These are phyloP conservation scores for Ceratocystis eucalypticola DNA, from an alignment of 2,329 filamentous ascomycete genomes.

Conservation along the genomic window DNA sequence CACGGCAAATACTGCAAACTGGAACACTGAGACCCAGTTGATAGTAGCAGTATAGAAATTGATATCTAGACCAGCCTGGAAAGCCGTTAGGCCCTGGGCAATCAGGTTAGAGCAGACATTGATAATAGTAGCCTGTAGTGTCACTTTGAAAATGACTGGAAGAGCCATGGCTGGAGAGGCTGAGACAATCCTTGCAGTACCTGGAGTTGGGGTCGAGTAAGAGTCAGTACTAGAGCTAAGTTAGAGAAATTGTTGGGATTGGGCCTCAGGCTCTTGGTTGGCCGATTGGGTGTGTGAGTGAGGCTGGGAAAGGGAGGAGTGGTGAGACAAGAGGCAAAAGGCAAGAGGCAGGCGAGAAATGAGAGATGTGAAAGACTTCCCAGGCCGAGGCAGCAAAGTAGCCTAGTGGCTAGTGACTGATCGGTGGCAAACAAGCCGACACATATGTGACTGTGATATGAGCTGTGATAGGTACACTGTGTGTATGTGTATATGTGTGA, in stretches of 20 bases:
- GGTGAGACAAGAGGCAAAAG: too few species aligned
- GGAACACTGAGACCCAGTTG: slow-evolving; percentile 54
- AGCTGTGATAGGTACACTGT: neutral
- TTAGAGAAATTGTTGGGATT: neutral
- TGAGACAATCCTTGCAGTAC: neutral
- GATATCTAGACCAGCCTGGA: slow-evolving; percentile 30
- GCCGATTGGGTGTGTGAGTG: too few species aligned
- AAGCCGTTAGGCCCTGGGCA: slow-evolving; percentile 55
- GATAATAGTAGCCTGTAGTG: slow-evolving; percentile 51
- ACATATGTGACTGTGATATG: too few species aligned
- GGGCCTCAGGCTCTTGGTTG: too few species aligned
- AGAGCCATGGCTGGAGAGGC: slow-evolving; percentile 15
- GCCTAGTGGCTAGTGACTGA: too few species aligned
- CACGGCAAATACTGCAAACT: slow-evolving; percentile 62
- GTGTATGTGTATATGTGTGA: neutral
- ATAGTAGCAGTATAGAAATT: slow-evolving; percentile 27
- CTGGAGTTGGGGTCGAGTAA: neutral
- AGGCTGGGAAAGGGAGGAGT: too few species aligned
- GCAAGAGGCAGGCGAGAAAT: too few species aligned
- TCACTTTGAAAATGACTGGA: slow-evolving; percentile 44
- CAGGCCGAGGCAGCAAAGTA: too few species aligned
- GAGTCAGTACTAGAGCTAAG: neutral
- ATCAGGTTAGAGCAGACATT: slow-evolving; percentile 57
- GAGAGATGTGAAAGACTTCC: too few species aligned
- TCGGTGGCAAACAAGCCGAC: too few species aligned